These are phyloP conservation scores for Thymus mandschuricus DNA, from an alignment of 257 asterid genomes.

Conservation along the genomic window DNA sequence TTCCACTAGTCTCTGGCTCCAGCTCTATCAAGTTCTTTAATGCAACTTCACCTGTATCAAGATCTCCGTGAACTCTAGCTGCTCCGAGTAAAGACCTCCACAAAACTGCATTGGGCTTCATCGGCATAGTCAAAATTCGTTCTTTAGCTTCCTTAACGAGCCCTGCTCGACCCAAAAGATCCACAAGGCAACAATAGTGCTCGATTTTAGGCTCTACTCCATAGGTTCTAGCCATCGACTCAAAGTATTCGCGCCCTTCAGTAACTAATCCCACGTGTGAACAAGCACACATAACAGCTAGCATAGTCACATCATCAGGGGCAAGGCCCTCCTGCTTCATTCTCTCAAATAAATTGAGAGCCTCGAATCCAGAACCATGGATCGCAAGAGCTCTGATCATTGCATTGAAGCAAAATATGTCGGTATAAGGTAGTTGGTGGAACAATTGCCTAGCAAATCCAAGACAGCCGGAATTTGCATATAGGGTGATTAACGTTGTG, in stretches of 20 bases:
- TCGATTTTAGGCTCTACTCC: slow-evolving; percentile 60
- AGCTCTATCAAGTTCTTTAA: slow-evolving; percentile 45
- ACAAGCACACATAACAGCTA: slow-evolving; percentile 67
- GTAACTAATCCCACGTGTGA: slow-evolving; percentile 71
- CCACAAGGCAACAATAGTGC: slow-evolving; percentile 74
- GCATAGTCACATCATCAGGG: slow-evolving; percentile 57
- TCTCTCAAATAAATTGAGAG: slow-evolving; percentile 54
- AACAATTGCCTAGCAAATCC: slow-evolving; percentile 54
- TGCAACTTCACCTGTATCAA: slow-evolving; percentile 55
- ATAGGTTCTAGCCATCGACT: slow-evolving; percentile 46
- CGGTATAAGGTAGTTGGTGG: slow-evolving; percentile 45
- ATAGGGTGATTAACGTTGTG: slow-evolving; percentile 60
- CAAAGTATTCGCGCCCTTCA: slow-evolving; percentile 55
- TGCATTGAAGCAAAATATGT: slow-evolving; percentile 62
- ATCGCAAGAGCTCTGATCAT: slow-evolving; percentile 75
- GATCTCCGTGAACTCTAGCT: slow-evolving; percentile 62
- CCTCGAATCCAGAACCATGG: slow-evolving; percentile 59
- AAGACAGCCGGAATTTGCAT: slow-evolving; percentile 62
- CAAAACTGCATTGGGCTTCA: slow-evolving; percentile 58
- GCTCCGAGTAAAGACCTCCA: slow-evolving; percentile 74
- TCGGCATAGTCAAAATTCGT: slow-evolving; percentile 45
- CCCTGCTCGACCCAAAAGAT: slow-evolving; percentile 72
- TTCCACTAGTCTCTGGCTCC: slow-evolving; percentile 66
- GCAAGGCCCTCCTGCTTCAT: slow-evolving; percentile 48
- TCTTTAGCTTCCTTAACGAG: slow-evolving; percentile 57